Percentiles rank a stretch among this genome's conserved stretches.
Evolutionary conservation across 495 filamentous ascomycete species (phyloP).

Genomic region (Neurospora africana): DNA sequence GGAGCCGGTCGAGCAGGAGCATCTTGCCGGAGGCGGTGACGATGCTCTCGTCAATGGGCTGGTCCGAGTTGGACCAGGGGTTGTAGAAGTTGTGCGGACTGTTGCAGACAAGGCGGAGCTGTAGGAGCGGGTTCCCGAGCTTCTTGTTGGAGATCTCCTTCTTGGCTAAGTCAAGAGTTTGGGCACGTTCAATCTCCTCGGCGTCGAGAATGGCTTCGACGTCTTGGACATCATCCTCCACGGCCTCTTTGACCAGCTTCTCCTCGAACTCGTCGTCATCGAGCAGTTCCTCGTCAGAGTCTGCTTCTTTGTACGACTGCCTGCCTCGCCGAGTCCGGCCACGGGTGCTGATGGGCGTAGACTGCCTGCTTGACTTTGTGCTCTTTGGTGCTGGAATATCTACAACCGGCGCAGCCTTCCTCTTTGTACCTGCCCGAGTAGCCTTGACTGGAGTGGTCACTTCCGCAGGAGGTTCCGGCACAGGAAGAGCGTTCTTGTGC

Average conservation of each 20-base stretch:
- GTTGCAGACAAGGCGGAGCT: slow-evolving; percentile 87
- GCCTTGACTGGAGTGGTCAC: slow-evolving; percentile 6
- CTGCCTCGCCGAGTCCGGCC: slow-evolving; percentile 27
- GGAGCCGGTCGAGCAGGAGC: slow-evolving; percentile 79
- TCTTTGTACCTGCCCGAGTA: slow-evolving; percentile 28
- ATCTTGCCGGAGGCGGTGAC: slow-evolving; percentile 88
- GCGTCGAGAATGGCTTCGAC: slow-evolving; percentile 29
- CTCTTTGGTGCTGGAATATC: slow-evolving; percentile 45
- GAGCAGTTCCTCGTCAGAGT: slow-evolving; percentile 59
- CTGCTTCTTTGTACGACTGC: slow-evolving; percentile 38
- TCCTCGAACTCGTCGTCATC: slow-evolving; percentile 65
- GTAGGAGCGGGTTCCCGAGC: slow-evolving; percentile 87
- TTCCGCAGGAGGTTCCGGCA: not conserved
- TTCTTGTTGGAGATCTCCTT: slow-evolving; percentile 81
- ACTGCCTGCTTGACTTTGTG: slow-evolving; percentile 56
- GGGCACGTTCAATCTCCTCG: slow-evolving; percentile 56
- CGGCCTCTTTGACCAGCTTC: slow-evolving; percentile 50
- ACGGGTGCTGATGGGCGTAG: slow-evolving; percentile 52
- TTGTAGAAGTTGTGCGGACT: slow-evolving; percentile 94
- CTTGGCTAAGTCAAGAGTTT: slow-evolving; percentile 72
- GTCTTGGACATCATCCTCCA: slow-evolving; percentile 44
- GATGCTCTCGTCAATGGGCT: slow-evolving; percentile 60
- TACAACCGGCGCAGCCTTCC: slow-evolving; percentile 19
- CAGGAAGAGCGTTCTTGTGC: slow-evolving; percentile 4
- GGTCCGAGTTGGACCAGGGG: slow-evolving; percentile 56